A percentile compares a stretch with the other conserved stretches of the same genome.
Evolutionary conservation across 441 rosid species (phyloP).

Genomic region (Dalechampia spathulata): DNA sequence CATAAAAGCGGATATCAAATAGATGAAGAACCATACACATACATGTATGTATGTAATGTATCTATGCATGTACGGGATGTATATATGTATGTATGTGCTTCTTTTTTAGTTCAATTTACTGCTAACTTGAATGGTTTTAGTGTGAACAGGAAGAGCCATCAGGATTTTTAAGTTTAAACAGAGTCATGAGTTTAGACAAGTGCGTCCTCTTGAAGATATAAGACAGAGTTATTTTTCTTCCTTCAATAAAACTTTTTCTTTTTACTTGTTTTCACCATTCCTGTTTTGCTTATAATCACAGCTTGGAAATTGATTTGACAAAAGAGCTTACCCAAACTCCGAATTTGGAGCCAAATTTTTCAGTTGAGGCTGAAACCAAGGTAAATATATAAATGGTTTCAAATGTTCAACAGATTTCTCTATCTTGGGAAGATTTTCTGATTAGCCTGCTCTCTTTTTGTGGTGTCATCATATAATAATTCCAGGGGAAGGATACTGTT

Average conservation of each 20-base stretch:
- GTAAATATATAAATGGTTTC: slow-evolving; percentile 29
- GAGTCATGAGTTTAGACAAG: slow-evolving; percentile 90
- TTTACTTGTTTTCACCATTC: not conserved
- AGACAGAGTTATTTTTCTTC: slow-evolving; percentile 4
- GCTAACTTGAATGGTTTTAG: no score
- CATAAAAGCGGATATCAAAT: no score
- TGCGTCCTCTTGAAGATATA: slow-evolving; percentile 11
- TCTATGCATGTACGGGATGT: no score
- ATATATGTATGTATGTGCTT: not conserved
- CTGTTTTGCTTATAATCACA: slow-evolving; percentile 17
- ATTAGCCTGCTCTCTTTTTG: no score
- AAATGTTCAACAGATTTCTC: not conserved
- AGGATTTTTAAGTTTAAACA: slow-evolving; percentile 72
- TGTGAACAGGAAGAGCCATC: slow-evolving; percentile 53
- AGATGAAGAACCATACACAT: no score
- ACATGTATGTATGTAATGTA: no score
- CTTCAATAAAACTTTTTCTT: not conserved
- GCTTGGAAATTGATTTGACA: slow-evolving; percentile 78
- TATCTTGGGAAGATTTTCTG: no score
- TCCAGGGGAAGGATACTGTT: slow-evolving; percentile 28
- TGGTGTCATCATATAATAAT: slow-evolving; percentile 10
- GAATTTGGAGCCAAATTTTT: slow-evolving; percentile 23
- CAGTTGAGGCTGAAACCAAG: slow-evolving; percentile 26
- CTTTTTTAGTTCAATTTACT: not conserved
- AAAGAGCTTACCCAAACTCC: slow-evolving; percentile 51